These are phyloP conservation scores for Hylodesmum podocarpum DNA, from an alignment of 306 rosid species.

Conservation along the genomic window DNA sequence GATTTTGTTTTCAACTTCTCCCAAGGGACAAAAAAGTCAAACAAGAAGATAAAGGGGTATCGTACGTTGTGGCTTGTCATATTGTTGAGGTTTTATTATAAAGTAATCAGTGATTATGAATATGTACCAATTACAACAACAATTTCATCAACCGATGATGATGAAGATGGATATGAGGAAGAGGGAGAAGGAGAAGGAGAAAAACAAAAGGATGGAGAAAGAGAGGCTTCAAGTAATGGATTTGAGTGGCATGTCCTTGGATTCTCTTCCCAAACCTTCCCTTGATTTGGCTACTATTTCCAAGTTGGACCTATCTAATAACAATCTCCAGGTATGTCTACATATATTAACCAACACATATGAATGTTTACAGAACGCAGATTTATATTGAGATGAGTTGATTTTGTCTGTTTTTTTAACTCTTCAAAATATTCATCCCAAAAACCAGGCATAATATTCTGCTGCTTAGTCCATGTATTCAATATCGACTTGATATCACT, in stretches of 20 bases:
- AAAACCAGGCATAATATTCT: not conserved
- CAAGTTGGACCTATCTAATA: slow-evolving; percentile 76
- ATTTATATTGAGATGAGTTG: not conserved
- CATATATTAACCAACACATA: not conserved
- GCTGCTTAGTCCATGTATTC: not conserved
- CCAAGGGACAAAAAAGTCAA: not conserved
- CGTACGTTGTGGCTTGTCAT: not conserved
- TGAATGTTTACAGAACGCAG: not conserved
- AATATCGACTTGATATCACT: no score
- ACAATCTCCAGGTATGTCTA: slow-evolving; percentile 70
- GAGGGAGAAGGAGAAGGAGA: slow-evolving; percentile 31
- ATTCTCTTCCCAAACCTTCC: slow-evolving; percentile 62
- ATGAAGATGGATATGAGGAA: slow-evolving; percentile 17
- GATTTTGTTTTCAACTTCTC: not conserved
- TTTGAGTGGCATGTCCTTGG: slow-evolving; percentile 71
- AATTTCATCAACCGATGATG: not conserved
- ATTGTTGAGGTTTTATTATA: not conserved
- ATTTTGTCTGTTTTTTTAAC: not conserved
- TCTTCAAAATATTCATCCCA: not conserved
- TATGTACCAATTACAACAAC: slow-evolving; percentile 20
- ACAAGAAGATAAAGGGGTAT: not conserved
- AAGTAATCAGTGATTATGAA: not conserved
- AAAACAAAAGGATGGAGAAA: slow-evolving; percentile 21
- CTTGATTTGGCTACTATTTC: slow-evolving; percentile 58
- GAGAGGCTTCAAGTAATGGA: slow-evolving; percentile 60